Percentiles rank a stretch among this genome's conserved stretches.
Conservation (phyloP, 108 stramenopile species). For the Conticribra weissflogii region DNA sequence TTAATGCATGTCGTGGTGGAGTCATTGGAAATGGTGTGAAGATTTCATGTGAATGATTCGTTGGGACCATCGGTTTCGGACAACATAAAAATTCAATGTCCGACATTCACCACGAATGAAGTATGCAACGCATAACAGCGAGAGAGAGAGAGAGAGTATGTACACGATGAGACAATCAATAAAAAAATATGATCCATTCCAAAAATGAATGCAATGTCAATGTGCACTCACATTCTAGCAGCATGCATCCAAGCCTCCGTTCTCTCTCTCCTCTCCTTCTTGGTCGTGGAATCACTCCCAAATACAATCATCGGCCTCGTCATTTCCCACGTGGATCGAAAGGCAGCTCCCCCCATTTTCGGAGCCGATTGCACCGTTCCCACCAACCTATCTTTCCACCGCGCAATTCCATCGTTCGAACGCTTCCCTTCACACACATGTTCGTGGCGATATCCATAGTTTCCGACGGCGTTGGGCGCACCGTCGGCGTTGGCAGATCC, state of each 20-base stretch:
- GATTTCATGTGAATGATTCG: too few relatives aligned
- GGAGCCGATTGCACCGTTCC: neutral
- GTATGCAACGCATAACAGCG: neutral
- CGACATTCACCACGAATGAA: too few relatives aligned
- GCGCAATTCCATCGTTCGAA: too few relatives aligned
- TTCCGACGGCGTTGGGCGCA: too few relatives aligned
- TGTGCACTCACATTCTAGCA: slow-evolving; percentile 37
- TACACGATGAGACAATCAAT: neutral
- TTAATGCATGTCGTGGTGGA: neutral
- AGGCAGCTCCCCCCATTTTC: slow-evolving; percentile 1
- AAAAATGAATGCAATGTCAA: neutral
- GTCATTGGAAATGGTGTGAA: slow-evolving; percentile 4
- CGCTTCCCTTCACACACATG: too few relatives aligned
- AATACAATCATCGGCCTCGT: slow-evolving; percentile 31
- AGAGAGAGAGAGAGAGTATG: neutral
- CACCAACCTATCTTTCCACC: neutral
- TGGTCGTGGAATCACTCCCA: slow-evolving; percentile 13
- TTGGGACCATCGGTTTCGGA: too few relatives aligned
- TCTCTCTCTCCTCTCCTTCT: slow-evolving; percentile 21
- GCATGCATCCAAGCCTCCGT: slow-evolving; percentile 46
- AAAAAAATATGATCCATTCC: neutral
- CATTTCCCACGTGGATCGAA: slow-evolving; percentile 16
- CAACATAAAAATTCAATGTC: too few relatives aligned
- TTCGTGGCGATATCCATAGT: too few relatives aligned
- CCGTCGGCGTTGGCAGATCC: neutral